Percentiles rank a stretch among this genome's conserved stretches.
These are phyloP conservation scores for Chrysoporthe cubensis DNA, from an alignment of 2,329 filamentous ascomycete genomes.

Conservation along the genomic window DNA sequence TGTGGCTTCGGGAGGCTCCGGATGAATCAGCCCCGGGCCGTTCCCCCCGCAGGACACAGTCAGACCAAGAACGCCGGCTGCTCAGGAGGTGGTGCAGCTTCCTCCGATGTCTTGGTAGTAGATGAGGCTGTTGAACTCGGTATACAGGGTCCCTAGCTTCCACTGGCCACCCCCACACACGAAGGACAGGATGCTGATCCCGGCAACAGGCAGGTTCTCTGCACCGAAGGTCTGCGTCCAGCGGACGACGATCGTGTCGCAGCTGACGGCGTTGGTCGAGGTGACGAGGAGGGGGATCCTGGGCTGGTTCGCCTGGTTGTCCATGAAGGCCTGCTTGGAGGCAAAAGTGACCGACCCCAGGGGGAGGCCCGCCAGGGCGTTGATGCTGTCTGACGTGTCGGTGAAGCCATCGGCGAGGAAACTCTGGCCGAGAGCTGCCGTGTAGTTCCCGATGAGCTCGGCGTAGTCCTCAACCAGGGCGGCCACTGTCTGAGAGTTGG, in stretches of 20 bases:
- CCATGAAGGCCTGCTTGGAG: conserved; percentile 37
- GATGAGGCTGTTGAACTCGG: conserved; percentile 41
- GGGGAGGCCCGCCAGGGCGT: conserved; percentile 36
- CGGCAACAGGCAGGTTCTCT: conserved; percentile 33
- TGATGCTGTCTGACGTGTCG: conserved; percentile 42
- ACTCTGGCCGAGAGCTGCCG: conserved; percentile 15
- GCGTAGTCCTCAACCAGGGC: conserved; percentile 19
- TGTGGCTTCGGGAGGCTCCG: too few relatives aligned
- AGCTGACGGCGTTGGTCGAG: conserved; percentile 35
- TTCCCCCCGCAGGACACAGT: background rate
- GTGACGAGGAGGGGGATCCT: conserved; percentile 35
- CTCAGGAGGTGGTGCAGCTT: conserved; percentile 8
- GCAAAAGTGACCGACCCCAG: conserved; percentile 40
- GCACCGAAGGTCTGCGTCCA: conserved; percentile 38
- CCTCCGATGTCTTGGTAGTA: conserved; percentile 36
- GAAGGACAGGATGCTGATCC: conserved; percentile 38
- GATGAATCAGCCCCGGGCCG: background rate
- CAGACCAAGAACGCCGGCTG: background rate
- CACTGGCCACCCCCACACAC: conserved; percentile 33
- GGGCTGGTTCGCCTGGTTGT: conserved; percentile 34
- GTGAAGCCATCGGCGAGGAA: conserved; percentile 35
- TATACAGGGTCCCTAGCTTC: conserved; percentile 38
- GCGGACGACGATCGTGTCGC: conserved; percentile 38
- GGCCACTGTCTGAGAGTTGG: background rate
- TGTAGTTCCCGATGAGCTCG: conserved; percentile 27